A percentile compares a stretch with the other conserved stretches of the same genome.
These are phyloP conservation scores for Globisporangium polare DNA, from an alignment of 352 stramenopile species.

Conservation along the genomic window DNA sequence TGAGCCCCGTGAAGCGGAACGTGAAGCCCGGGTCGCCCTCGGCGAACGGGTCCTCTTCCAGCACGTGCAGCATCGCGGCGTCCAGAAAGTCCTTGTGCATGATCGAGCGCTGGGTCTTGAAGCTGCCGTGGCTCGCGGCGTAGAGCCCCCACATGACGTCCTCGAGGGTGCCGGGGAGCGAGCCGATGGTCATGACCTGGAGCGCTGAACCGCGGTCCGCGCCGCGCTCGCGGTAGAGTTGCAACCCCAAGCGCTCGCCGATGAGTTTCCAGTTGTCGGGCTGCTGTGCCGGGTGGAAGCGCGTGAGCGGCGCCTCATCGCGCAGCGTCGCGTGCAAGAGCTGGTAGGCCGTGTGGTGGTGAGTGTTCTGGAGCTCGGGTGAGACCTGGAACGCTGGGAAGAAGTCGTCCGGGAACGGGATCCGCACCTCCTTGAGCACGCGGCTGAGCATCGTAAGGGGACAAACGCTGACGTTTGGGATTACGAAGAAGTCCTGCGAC, in stretches of 20 bases:
- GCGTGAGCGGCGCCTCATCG: slow-evolving; percentile 38
- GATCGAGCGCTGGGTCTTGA: slow-evolving; percentile 64
- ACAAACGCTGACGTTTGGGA: no score
- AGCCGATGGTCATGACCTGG: slow-evolving; percentile 47
- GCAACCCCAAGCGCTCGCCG: slow-evolving; percentile 42
- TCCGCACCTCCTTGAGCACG: slow-evolving; percentile 57
- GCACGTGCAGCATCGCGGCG: slow-evolving; percentile 47
- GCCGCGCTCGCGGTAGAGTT: slow-evolving; percentile 56
- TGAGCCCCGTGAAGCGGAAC: slow-evolving; percentile 53
- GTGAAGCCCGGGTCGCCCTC: slow-evolving; percentile 51
- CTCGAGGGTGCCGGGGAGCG: slow-evolving; percentile 44
- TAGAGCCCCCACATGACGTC: slow-evolving; percentile 64
- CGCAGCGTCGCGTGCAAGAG: slow-evolving; percentile 39
- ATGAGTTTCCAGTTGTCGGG: slow-evolving; percentile 59
- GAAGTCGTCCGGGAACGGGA: slow-evolving; percentile 66
- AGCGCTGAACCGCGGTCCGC: slow-evolving; percentile 45
- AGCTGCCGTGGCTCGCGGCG: slow-evolving; percentile 31
- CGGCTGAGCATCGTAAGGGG: slow-evolving; percentile 36
- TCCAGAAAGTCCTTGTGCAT: slow-evolving; percentile 60
- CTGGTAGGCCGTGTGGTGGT: slow-evolving; percentile 29
- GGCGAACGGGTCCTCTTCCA: slow-evolving; percentile 46
- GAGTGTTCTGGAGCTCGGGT: slow-evolving; percentile 25
- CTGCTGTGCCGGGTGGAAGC: slow-evolving; percentile 46
- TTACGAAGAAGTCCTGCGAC: no score
- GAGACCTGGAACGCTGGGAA: slow-evolving; percentile 46